Percentiles rank a stretch among this genome's conserved stretches.
These are phyloP conservation scores for Phyllosticta citriasiana DNA, from an alignment of 2,329 filamentous ascomycete genomes.

Conservation along the genomic window DNA sequence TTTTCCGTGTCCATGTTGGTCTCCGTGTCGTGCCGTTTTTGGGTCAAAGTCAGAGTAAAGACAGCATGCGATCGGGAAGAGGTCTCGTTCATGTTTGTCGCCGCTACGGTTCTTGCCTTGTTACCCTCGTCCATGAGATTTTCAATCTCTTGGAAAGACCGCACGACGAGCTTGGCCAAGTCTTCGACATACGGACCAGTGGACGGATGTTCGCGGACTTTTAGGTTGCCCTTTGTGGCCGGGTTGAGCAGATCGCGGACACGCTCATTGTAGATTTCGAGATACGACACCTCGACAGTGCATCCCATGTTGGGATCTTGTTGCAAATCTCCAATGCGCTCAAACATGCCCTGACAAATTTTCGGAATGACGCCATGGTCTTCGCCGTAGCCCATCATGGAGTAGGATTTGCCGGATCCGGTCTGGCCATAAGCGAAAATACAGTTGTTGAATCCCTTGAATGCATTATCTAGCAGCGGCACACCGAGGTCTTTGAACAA, in stretches of 20 bases:
- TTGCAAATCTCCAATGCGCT: constrained; percentile 61
- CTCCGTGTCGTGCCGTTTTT: constrained; percentile 82
- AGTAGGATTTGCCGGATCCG: constrained; percentile 96
- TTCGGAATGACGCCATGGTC: constrained; percentile 92
- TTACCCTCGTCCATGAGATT: constrained; percentile 99
- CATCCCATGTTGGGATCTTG: constrained; percentile 71
- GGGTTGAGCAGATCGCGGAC: constrained; percentile 94
- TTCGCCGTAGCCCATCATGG: constrained; percentile 99
- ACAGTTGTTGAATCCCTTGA: constrained; percentile 98
- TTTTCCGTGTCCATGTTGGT: constrained; percentile 98
- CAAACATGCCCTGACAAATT: constrained; percentile 97
- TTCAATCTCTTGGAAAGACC: constrained; percentile 91
- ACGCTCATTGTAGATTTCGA: constrained; percentile 98
- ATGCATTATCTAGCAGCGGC: constrained; percentile 93
- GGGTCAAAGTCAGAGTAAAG: constrained; percentile 90
- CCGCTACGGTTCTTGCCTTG: constrained; percentile 93
- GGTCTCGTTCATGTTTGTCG: constrained; percentile 99
- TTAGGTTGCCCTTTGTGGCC: constrained; percentile 88
- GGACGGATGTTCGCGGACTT: constrained; percentile 94
- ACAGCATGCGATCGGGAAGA: constrained; percentile 97
- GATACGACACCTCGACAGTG: constrained; percentile 94
- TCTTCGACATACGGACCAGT: constrained; percentile 98
- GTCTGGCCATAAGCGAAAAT: constrained; percentile 99
- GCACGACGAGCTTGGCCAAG: constrained; percentile 86
- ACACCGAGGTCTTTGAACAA: constrained; percentile 80